Percentiles rank a stretch among this genome's conserved stretches.
These are phyloP conservation scores for Carex cristatella DNA, from an alignment of 176 grass and related monocot species.

Conservation along the genomic window DNA sequence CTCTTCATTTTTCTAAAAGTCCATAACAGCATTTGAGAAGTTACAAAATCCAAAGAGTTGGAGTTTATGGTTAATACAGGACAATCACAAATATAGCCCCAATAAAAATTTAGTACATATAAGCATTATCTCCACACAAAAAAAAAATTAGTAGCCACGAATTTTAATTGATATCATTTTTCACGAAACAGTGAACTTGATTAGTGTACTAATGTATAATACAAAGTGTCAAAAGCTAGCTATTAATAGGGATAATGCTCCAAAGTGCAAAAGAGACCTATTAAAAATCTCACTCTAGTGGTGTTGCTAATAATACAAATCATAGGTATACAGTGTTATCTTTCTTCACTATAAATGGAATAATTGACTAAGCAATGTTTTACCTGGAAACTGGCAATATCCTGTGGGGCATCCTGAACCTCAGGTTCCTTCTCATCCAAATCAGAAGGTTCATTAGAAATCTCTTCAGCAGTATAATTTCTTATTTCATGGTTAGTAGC, in stretches of 20 bases:
- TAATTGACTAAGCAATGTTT: background rate
- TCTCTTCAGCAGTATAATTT: background rate
- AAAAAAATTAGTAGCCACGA: background rate
- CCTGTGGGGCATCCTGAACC: slow-evolving; percentile 24
- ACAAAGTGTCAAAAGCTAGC: background rate
- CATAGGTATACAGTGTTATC: background rate
- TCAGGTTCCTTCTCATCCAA: slow-evolving; percentile 23
- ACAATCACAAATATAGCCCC: background rate
- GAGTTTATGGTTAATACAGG: background rate
- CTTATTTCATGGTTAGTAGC: background rate
- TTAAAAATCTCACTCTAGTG: background rate
- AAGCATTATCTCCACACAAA: background rate
- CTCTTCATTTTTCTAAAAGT: background rate
- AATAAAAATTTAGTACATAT: background rate
- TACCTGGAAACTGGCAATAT: slow-evolving; percentile 94
- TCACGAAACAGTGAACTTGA: background rate
- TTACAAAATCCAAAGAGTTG: background rate
- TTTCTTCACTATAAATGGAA: slow-evolving; percentile 12
- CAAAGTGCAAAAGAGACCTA: background rate
- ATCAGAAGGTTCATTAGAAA: slow-evolving; percentile 26
- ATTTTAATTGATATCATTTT: background rate
- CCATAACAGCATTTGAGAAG: background rate
- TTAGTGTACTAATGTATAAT: background rate
- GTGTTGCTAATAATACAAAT: background rate
- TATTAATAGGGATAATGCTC: background rate